phyloP scores from a whole-genome alignment of 176 grass and related monocot genomes.

The Tillandsia leiboldiana region DNA sequence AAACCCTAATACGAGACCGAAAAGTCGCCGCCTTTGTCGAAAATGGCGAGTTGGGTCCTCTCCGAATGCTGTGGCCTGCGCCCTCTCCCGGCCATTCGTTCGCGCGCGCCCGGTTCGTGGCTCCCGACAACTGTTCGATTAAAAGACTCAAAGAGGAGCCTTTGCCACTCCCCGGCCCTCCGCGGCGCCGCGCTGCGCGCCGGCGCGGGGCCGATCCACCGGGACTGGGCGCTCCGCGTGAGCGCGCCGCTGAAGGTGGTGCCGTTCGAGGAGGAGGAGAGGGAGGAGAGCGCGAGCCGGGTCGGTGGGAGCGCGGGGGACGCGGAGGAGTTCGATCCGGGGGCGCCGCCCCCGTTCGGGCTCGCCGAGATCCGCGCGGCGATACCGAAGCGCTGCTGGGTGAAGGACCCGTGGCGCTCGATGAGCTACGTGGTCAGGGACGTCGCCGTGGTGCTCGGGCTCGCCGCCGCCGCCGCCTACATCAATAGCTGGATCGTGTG shows the following conservation, averaged over 20 bases:
- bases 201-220: constrained; percentile 27
- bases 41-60: constrained; percentile 57
- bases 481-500: constrained; percentile 76
- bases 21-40: constrained; percentile 6
- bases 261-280: constrained; percentile 18
- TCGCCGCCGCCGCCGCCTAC: constrained; percentile 64
- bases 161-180: constrained; percentile 14
- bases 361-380: constrained; percentile 75
- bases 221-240: constrained; percentile 75
- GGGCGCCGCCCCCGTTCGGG: constrained; percentile 65
- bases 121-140: constrained; percentile 13
- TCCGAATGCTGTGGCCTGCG: constrained; percentile 53
- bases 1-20: background rate
- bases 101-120: constrained; percentile 34
- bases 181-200: background rate
- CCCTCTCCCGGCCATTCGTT: constrained; percentile 41
- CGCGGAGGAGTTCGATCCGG: constrained; percentile 45
- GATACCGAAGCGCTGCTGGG: constrained; percentile 96
- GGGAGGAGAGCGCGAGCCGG: background rate
- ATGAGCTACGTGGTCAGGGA: constrained; percentile 86
- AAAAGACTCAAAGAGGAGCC: constrained; percentile 20
- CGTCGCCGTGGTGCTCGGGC: constrained; percentile 57
- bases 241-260: constrained; percentile 40
- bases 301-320: background rate
- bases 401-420: constrained; percentile 74